Percentiles rank a stretch among this genome's conserved stretches.
These are phyloP conservation scores for Cryptosporidium ubiquitum DNA, from an alignment of 169 alveolate genomes.

Conservation along the genomic window DNA sequence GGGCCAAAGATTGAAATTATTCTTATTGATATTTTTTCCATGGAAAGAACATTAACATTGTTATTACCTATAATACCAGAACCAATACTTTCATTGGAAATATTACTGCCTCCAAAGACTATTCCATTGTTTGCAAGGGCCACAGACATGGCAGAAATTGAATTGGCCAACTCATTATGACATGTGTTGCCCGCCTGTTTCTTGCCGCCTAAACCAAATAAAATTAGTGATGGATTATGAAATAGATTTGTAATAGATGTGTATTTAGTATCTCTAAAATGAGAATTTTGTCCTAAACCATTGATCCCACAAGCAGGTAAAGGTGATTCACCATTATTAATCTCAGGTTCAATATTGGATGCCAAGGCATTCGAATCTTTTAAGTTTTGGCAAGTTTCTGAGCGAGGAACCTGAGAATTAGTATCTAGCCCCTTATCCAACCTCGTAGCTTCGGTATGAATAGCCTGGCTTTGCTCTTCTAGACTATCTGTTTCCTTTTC, in stretches of 20 bases:
- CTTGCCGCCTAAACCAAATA: neutral
- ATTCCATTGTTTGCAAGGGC: neutral
- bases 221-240: neutral
- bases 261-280: neutral
- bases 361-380: neutral
- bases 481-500: neutral
- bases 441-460: neutral
- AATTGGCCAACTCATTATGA: neutral
- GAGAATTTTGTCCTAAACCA: neutral
- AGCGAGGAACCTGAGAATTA: neutral
- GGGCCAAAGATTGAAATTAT: constrained; percentile 60
- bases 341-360: neutral
- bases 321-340: neutral
- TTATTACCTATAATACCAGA: neutral
- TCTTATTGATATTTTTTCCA: constrained; percentile 31
- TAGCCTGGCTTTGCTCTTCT: neutral
- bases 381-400: neutral
- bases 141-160: neutral
- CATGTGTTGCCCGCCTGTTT: neutral
- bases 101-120: neutral
- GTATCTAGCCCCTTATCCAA: neutral
- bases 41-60: neutral
- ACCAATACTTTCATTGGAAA: neutral
- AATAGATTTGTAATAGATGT: neutral
- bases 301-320: neutral